Percentiles rank a stretch among this genome's conserved stretches.
These are phyloP conservation scores for Microcyclosporella mali DNA, from an alignment of 2,329 filamentous ascomycete species.

Conservation along the genomic window DNA sequence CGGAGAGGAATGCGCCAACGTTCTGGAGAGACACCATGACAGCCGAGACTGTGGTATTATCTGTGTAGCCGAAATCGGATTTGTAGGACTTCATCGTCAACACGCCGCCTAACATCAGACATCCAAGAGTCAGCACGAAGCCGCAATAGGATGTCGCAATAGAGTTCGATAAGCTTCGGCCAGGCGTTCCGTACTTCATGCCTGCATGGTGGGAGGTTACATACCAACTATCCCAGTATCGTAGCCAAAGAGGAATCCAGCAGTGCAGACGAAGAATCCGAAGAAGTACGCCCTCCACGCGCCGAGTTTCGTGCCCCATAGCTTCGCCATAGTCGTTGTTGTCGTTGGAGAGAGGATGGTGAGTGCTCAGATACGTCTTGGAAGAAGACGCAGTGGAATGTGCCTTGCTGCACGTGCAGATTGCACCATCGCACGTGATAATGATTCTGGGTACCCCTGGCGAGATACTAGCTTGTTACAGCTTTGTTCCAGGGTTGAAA, in stretches of 20 bases:
- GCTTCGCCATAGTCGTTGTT: slow-evolving; percentile 16
- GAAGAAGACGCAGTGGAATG: too few relatives aligned
- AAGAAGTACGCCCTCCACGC: slow-evolving; percentile 23
- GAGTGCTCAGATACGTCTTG: too few relatives aligned
- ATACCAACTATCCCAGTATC: slow-evolving; percentile 37
- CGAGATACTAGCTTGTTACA: too few relatives aligned
- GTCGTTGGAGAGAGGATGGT: background rate
- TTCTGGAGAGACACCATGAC: slow-evolving; percentile 48
- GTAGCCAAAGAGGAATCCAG: slow-evolving; percentile 34
- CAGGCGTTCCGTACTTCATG: background rate
- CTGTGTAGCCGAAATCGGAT: slow-evolving; percentile 23
- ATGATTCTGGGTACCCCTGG: too few relatives aligned
- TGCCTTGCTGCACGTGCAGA: too few relatives aligned
- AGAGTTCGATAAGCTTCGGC: background rate
- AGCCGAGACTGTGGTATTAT: slow-evolving; percentile 26
- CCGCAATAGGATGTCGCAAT: background rate
- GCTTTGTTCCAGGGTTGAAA: too few relatives aligned
- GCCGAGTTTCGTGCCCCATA: slow-evolving; percentile 18
- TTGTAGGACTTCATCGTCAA: slow-evolving; percentile 26
- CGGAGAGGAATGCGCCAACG: slow-evolving; percentile 48
- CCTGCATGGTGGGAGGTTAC: background rate
- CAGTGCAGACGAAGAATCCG: slow-evolving; percentile 22
- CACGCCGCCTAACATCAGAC: slow-evolving; percentile 21
- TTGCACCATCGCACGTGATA: too few relatives aligned
- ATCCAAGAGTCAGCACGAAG: background rate